phyloP scores from a whole-genome alignment of 768 basidiomycete genomes.

The Phylloporus rhodoxanthus region DNA sequence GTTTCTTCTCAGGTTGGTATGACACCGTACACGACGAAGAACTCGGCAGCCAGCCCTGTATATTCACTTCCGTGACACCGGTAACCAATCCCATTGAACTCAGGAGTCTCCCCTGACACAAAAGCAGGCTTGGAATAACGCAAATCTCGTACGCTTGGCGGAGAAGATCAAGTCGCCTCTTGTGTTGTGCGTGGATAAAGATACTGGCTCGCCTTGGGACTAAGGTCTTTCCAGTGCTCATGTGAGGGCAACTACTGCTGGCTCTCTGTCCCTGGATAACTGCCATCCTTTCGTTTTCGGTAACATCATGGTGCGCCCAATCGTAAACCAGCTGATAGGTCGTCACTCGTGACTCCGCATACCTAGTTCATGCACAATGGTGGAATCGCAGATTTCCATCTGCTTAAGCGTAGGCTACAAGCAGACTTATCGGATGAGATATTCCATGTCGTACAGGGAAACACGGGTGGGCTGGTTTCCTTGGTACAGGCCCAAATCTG shows the following conservation, averaged over 20 bases:
- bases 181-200: conserved; percentile 64
- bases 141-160: conserved; percentile 86
- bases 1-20: conserved; percentile 71
- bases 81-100: conserved; percentile 38
- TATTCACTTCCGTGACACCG: conserved; percentile 93
- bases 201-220: neutral
- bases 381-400: conserved; percentile 76
- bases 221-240: conserved; percentile 53
- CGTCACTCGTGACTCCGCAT: neutral
- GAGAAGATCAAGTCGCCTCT: conserved; percentile 96
- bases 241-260: conserved; percentile 90
- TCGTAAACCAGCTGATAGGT: neutral
- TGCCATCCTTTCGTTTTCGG: conserved; percentile 93
- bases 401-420: conserved; percentile 79
- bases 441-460: conserved; percentile 84
- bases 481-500: neutral
- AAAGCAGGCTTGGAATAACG: conserved; percentile 89
- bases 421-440: conserved; percentile 71
- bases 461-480: conserved; percentile 59
- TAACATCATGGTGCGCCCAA: conserved; percentile 72
- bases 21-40: conserved; percentile 81
- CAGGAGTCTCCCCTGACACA: conserved; percentile 7
- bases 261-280: conserved; percentile 86
- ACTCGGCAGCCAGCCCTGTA: conserved; percentile 82
- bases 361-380: conserved; percentile 95